Percentiles rank a stretch among this genome's conserved stretches.
These are phyloP conservation scores for Coriolopsis trogii DNA, from an alignment of 1,284 basidiomycete genomes.

Conservation along the genomic window DNA sequence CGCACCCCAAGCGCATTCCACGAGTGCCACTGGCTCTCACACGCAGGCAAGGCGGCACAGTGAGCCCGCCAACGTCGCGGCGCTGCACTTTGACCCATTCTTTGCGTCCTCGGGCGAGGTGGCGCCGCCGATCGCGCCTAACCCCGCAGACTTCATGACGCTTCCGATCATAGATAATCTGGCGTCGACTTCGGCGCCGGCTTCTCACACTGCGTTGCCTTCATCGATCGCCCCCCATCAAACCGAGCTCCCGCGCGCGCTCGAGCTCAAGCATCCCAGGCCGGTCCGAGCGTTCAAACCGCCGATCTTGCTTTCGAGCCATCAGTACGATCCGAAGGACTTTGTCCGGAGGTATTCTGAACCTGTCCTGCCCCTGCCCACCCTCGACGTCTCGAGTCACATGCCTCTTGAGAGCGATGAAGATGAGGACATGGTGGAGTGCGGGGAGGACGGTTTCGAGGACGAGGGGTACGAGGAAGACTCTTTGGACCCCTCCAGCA, in stretches of 20 bases:
- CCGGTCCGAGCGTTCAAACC: constrained; percentile 26
- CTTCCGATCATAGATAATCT: constrained; percentile 23
- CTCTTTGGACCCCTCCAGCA: neutral
- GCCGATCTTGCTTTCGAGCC: constrained; percentile 20
- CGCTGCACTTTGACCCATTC: constrained; percentile 16
- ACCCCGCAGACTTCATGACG: constrained; percentile 12
- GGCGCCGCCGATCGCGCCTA: constrained; percentile 7
- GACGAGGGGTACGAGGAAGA: constrained; percentile 9
- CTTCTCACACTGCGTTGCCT: constrained; percentile 6
- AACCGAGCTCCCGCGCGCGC: constrained; percentile 17
- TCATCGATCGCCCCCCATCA: constrained; percentile 27
- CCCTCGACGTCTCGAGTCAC: constrained; percentile 22
- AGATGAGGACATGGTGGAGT: constrained; percentile 17
- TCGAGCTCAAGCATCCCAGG: constrained; percentile 21
- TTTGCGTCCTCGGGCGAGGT: constrained; percentile 10
- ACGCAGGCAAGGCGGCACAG: constrained; percentile 20
- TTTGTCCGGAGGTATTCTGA: constrained; percentile 22
- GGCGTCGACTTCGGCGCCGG: constrained; percentile 12
- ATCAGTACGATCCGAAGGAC: constrained; percentile 22
- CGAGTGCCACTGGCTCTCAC: neutral
- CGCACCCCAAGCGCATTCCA: constrained; percentile 1
- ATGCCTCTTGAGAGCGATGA: constrained; percentile 10
- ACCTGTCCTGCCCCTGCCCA: constrained; percentile 18
- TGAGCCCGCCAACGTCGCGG: constrained; percentile 21
- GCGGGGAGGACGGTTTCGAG: constrained; percentile 8